Evolutionary conservation across 2,329 filamentous ascomycete genomes (phyloP), one percentile per base, ranked within the genome.

Genomic region (Exophiala calicioides): DNA sequence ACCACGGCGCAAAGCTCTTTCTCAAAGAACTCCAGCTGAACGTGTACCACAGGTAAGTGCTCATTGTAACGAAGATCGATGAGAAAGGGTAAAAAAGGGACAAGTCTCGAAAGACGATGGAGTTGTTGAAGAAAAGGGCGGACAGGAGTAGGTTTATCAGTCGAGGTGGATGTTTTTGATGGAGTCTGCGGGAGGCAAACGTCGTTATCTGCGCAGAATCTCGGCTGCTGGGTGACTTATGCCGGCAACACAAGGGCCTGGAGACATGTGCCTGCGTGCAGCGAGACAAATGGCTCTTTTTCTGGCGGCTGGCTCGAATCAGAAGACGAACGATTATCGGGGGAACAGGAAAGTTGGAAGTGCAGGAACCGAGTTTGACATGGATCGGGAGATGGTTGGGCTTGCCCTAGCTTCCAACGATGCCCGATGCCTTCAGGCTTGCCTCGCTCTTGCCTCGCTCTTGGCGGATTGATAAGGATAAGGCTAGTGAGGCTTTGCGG

Each of bases 1-100:
- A 56, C 50, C 47, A 53, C 39, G 51, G 53, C 44, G 49, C 44
- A 49, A 50, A 47, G 51, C 56, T 56, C 52, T 60, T 60, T 54
- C 53, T 48, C 51, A 55, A 45, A 50, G 56, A 56, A 49, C 53
- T 53, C 53, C 53, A 58, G 52, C 57, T 55, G 50, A 57, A 60
- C 42, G 50, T 47, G 44, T 57, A 56, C 57, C 57, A 60, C 44
- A 60, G 44, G 34, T 55, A 60, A 30, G 38, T 56, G 52, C 54
- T 60, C 57, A 60, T 60, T 55, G 49, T 58, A 53, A 26, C 39
- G 19, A 35, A 32, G 36, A 43, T 23, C 16, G 29, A 24, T 23
- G 42, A 37, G 33, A 33, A 31, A 27, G 16, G 18, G 19, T 21
- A n/a, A 33, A 15, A 40, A 26, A 27, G 32, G 29, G 32, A 34